A percentile compares a stretch with the other conserved stretches of the same genome.
Conservation (phyloP, 345 rosid species). For the Salix brachista region DNA sequence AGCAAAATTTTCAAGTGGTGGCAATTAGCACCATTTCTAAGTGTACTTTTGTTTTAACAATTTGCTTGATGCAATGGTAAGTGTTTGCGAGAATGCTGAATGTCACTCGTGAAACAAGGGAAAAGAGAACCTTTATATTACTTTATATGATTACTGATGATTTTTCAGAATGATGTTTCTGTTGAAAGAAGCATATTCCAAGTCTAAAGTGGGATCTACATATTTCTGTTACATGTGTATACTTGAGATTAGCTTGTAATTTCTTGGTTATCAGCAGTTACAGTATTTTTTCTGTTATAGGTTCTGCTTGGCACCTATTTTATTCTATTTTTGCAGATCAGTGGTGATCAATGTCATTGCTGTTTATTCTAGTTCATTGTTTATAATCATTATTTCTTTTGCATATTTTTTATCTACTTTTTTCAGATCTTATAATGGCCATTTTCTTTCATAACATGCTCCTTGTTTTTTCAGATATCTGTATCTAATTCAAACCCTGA, state of each 20-base stretch:
- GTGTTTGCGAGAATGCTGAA: no score
- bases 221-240: background rate
- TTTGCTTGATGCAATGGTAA: no score
- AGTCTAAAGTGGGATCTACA: background rate
- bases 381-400: no score
- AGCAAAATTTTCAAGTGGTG: background rate
- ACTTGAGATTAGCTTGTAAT: no score
- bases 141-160: background rate
- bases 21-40: background rate
- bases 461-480: constrained; percentile 54
- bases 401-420: background rate
- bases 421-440: background rate
- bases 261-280: background rate
- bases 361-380: no score
- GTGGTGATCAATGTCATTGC: no score
- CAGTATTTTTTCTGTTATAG: background rate
- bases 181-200: background rate
- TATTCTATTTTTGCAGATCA: no score
- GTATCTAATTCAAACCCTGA: constrained; percentile 92
- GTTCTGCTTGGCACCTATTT: background rate
- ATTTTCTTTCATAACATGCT: background rate
- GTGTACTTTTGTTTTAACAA: background rate
- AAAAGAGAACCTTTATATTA: no score
- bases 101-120: no score
- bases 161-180: background rate